Evolutionary conservation across 1,139 yeast species (phyloP).

Genomic region (Candida neerlandica): DNA sequence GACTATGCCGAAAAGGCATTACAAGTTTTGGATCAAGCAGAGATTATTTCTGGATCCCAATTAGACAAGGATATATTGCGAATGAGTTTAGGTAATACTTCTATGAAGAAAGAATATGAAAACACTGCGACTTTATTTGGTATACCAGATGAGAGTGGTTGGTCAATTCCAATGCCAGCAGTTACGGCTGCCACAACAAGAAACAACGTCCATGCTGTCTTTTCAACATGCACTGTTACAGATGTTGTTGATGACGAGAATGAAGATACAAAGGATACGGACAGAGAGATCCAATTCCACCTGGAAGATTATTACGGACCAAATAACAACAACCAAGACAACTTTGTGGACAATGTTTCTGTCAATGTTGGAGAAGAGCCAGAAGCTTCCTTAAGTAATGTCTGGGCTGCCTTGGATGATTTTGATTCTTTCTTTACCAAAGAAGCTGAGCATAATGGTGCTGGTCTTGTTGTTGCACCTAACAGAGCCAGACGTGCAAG

Average conservation of each 20-base stretch:
- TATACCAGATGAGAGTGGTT: slow-evolving; percentile 94
- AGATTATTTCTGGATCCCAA: slow-evolving; percentile 83
- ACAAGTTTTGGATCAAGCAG: slow-evolving; percentile 86
- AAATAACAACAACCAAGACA: slow-evolving; percentile 30
- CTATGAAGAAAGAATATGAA: slow-evolving; percentile 79
- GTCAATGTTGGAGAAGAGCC: slow-evolving; percentile 58
- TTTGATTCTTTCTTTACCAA: slow-evolving; percentile 90
- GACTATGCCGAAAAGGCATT: slow-evolving; percentile 88
- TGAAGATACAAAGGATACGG: slow-evolving; percentile 23
- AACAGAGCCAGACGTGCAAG: slow-evolving; percentile 9
- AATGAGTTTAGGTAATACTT: slow-evolving; percentile 85
- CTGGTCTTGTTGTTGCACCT: slow-evolving; percentile 11
- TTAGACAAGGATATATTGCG: slow-evolving; percentile 89
- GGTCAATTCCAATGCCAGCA: slow-evolving; percentile 97
- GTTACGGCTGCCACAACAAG: slow-evolving; percentile 85
- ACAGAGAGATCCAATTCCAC: slow-evolving; percentile 59
- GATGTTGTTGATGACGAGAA: slow-evolving; percentile 31
- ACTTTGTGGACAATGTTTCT: slow-evolving; percentile 36
- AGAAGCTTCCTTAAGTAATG: slow-evolving; percentile 81
- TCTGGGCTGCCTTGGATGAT: slow-evolving; percentile 96
- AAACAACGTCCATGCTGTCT: slow-evolving; percentile 93
- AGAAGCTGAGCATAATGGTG: slow-evolving; percentile 43
- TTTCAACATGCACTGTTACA: slow-evolving; percentile 69
- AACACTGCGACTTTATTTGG: slow-evolving; percentile 90
- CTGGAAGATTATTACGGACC: slow-evolving; percentile 66